Evolutionary conservation across 1,284 basidiomycete genomes (phyloP).

Genomic region (Veloboletus limbatus): DNA sequence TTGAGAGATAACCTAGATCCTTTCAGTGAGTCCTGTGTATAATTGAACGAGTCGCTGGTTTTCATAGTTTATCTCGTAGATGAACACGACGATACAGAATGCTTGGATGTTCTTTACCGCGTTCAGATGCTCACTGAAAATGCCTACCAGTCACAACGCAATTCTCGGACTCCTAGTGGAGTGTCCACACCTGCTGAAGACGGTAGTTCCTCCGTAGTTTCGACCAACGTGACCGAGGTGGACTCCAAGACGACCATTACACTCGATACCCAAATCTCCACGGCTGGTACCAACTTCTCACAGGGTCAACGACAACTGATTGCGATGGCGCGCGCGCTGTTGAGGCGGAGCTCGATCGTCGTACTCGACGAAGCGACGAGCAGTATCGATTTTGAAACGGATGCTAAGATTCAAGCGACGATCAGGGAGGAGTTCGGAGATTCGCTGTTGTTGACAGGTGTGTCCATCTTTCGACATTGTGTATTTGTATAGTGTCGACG

Average conservation of each 20-base stretch:
- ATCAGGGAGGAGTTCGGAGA: slow-evolving; percentile 63
- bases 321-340: slow-evolving; percentile 61
- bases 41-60: background rate
- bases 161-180: slow-evolving; percentile 24
- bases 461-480: slow-evolving; percentile 4
- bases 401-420: slow-evolving; percentile 61
- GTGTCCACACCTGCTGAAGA: slow-evolving; percentile 20
- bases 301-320: slow-evolving; percentile 73
- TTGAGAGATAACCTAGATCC: slow-evolving; percentile 87
- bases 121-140: slow-evolving; percentile 56
- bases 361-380: slow-evolving; percentile 73
- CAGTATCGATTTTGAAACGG: slow-evolving; percentile 60
- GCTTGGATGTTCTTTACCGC: slow-evolving; percentile 47
- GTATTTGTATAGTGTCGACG: slow-evolving; percentile 1
- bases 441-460: slow-evolving; percentile 47
- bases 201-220: slow-evolving; percentile 6
- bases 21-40: slow-evolving; percentile 45
- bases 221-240: slow-evolving; percentile 29
- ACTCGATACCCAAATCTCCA: slow-evolving; percentile 57
- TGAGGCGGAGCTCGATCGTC: slow-evolving; percentile 61
- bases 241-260: slow-evolving; percentile 43
- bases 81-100: slow-evolving; percentile 82
- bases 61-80: slow-evolving; percentile 35
- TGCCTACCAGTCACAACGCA: slow-evolving; percentile 43
- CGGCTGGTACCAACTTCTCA: slow-evolving; percentile 69